Conservation (phyloP, 768 basidiomycete species). For the Mycena maculata region DNA sequence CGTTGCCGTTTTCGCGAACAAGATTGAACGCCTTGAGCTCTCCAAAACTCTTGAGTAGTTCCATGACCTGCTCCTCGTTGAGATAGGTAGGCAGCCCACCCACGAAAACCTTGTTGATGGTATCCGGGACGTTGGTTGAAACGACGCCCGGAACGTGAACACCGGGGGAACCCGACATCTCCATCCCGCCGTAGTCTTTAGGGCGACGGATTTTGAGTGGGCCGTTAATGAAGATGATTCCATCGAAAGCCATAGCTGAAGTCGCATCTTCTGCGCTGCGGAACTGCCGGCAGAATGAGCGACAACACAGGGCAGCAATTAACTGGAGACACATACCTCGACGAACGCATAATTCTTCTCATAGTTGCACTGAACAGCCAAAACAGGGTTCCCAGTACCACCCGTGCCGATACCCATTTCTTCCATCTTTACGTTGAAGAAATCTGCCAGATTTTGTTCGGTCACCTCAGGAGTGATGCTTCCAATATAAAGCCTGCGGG, state of each 20-base stretch:
- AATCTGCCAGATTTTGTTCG: slow-evolving; percentile 90
- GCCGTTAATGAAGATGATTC: slow-evolving; percentile 93
- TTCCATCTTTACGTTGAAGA: slow-evolving; percentile 97
- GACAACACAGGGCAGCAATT: slow-evolving; percentile 16
- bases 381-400: slow-evolving; percentile 87
- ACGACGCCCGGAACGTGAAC: slow-evolving; percentile 94
- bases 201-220: slow-evolving; percentile 98
- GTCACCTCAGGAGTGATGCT: slow-evolving; percentile 96
- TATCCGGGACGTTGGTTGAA: slow-evolving; percentile 97
- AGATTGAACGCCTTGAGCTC: slow-evolving; percentile 98
- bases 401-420: slow-evolving; percentile 91
- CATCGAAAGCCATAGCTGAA: slow-evolving; percentile 96
- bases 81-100: slow-evolving; percentile 96
- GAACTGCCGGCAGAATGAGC: slow-evolving; percentile 69
- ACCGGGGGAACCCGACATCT: slow-evolving; percentile 63
- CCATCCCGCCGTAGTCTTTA: slow-evolving; percentile 93
- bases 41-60: slow-evolving; percentile 95
- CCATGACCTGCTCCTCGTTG: slow-evolving; percentile 98
- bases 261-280: slow-evolving; percentile 97
- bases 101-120: slow-evolving; percentile 97
- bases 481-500: slow-evolving; percentile 95
- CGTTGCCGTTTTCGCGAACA: slow-evolving; percentile 92
- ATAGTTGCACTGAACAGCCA: slow-evolving; percentile 95
- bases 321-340: slow-evolving; percentile 66
- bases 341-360: slow-evolving; percentile 99